Conservation (phyloP, 176 grass and related monocot species). For the Lolium multiflorum region DNA sequence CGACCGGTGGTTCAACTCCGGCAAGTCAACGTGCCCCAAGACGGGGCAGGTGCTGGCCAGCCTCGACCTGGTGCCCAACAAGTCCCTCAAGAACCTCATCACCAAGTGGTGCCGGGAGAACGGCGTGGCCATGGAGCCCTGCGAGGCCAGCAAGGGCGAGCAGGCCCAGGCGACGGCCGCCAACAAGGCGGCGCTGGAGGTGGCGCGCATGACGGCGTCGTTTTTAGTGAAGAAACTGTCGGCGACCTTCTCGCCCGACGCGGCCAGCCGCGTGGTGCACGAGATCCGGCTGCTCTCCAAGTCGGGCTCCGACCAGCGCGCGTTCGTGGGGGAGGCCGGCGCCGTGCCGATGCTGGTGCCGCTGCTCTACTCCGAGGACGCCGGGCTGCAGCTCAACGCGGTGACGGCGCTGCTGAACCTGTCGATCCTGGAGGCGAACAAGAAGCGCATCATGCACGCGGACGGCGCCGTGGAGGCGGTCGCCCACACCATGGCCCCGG, state of each 20-base stretch:
- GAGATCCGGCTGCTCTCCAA: conserved; percentile 87
- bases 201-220: conserved; percentile 87
- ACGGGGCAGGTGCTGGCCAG: conserved; percentile 67
- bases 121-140: conserved; percentile 54
- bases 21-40: conserved; percentile 89
- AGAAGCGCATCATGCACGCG: conserved; percentile 93
- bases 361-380: conserved; percentile 70
- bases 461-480: conserved; percentile 75
- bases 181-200: conserved; percentile 91
- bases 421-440: conserved; percentile 90
- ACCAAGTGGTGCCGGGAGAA: conserved; percentile 92
- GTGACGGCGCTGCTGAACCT: conserved; percentile 93
- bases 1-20: conserved; percentile 73
- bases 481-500: conserved; percentile 61
- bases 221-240: conserved; percentile 83
- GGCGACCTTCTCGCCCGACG: conserved; percentile 53
- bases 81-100: conserved; percentile 88
- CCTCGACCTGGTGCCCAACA: conserved; percentile 77
- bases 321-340: conserved; percentile 83
- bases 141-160: conserved; percentile 56
- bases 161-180: conserved; percentile 39
- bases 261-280: conserved; percentile 81
- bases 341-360: conserved; percentile 82
- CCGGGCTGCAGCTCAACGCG: conserved; percentile 80
- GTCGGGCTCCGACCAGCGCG: conserved; percentile 71